A percentile compares a stretch with the other conserved stretches of the same genome.
These are phyloP conservation scores for Curvularia sp. DNA, from an alignment of 2,329 filamentous ascomycete species.

Conservation along the genomic window DNA sequence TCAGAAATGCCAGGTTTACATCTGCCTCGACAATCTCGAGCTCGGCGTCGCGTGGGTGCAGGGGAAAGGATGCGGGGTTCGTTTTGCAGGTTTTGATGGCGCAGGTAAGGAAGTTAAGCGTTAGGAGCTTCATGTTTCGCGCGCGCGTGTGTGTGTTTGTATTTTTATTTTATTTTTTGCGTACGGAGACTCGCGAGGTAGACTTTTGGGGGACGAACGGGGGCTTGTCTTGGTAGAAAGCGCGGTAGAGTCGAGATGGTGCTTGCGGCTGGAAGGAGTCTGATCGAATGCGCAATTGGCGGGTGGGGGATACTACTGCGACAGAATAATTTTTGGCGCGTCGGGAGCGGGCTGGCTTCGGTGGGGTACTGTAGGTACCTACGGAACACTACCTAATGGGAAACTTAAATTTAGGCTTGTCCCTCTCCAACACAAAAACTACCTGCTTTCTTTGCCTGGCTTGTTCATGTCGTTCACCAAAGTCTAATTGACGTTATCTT, in stretches of 20 bases:
- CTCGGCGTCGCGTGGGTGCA: conserved; percentile 91
- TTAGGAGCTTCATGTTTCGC: conserved; percentile 84
- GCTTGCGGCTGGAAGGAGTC: background rate
- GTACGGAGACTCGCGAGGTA: background rate
- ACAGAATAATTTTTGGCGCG: conserved; percentile 14
- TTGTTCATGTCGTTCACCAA: background rate
- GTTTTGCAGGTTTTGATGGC: conserved; percentile 94
- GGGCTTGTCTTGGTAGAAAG: background rate
- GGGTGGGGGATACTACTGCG: background rate
- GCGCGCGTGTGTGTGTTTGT: background rate
- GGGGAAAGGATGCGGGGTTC: conserved; percentile 78
- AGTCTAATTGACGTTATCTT: background rate
- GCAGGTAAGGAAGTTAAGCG: conserved; percentile 95
- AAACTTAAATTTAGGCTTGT: conserved; percentile 32
- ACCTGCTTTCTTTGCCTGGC: background rate
- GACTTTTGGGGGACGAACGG: background rate
- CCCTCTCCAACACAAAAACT: background rate
- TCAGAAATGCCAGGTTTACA: conserved; percentile 78
- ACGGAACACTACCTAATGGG: conserved; percentile 15
- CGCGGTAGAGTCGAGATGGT: background rate
- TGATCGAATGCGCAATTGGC: background rate
- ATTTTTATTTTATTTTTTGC: too few species aligned
- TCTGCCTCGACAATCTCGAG: conserved; percentile 85
- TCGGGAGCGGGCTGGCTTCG: conserved; percentile 14
- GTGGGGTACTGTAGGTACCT: conserved; percentile 1